phyloP scores from a whole-genome alignment of 2,329 filamentous ascomycete genomes.

The Colletotrichum zoysiae region DNA sequence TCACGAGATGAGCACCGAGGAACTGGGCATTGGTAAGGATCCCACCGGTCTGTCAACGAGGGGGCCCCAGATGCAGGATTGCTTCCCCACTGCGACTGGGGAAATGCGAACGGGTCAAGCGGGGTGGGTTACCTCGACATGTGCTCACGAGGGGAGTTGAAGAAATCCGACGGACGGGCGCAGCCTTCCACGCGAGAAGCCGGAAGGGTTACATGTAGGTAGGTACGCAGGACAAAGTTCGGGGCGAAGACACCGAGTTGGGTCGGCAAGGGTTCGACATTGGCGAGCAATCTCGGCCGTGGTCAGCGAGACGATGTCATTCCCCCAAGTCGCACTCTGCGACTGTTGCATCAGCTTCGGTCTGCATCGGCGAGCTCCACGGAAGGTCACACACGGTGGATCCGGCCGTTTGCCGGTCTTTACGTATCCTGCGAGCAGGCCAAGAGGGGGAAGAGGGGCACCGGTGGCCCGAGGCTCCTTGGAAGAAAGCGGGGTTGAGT shows the following conservation, averaged over 20 bases:
- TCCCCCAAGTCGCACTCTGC: constrained; percentile 19
- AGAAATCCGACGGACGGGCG: constrained; percentile 21
- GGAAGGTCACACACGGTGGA: constrained; percentile 28
- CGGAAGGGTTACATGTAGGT: constrained; percentile 11
- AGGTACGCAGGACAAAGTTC: constrained; percentile 1
- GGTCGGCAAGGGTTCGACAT: constrained; percentile 25
- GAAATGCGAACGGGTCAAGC: constrained; percentile 34
- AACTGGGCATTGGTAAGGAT: constrained; percentile 27
- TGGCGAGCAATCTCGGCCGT: constrained; percentile 32
- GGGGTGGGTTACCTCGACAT: constrained; percentile 3
- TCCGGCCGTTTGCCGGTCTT: constrained; percentile 40
- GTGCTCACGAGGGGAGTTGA: background rate
- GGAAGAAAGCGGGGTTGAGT: constrained; percentile 19
- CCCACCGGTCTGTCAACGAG: constrained; percentile 35
- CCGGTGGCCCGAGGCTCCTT: constrained; percentile 35
- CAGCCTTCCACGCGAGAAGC: constrained; percentile 32
- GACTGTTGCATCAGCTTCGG: constrained; percentile 34
- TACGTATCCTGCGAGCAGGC: constrained; percentile 2
- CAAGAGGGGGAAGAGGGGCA: constrained; percentile 4
- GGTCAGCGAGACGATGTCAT: constrained; percentile 41
- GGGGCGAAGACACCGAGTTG: constrained; percentile 30
- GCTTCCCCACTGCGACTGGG: constrained; percentile 31
- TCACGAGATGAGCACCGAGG: constrained; percentile 41
- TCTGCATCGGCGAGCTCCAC: constrained; percentile 38
- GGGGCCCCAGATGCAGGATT: constrained; percentile 35